Evolutionary conservation across 163 green algal genomes (phyloP).

Genomic region (Chlorella variabilis): DNA sequence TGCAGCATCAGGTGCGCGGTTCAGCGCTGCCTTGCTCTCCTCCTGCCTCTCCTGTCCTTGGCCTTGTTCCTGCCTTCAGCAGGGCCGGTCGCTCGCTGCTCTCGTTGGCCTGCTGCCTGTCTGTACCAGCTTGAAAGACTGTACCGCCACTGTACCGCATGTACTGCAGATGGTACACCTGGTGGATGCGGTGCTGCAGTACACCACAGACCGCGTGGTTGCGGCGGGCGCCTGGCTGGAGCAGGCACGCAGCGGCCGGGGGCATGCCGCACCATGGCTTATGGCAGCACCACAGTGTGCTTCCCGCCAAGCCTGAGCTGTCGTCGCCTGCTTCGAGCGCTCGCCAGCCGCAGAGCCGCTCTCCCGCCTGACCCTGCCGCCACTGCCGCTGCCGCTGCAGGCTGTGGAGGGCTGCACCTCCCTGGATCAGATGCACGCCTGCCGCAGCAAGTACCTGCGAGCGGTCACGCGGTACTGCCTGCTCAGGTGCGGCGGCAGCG

Average conservation of each 20-base stretch:
- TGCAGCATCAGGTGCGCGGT: constrained; percentile 27
- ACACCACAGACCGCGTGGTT: constrained; percentile 16
- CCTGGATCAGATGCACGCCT: constrained; percentile 33
- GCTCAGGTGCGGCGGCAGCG: constrained; percentile 13
- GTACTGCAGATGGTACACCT: constrained; percentile 33
- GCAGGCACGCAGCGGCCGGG: constrained; percentile 4
- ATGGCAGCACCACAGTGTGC: too few species aligned
- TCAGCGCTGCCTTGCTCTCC: not conserved
- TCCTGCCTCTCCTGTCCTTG: not conserved
- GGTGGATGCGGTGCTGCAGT: constrained; percentile 19
- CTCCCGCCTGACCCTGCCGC: not conserved
- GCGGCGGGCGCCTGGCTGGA: constrained; percentile 29
- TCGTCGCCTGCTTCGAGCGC: too few species aligned
- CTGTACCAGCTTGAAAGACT: too few species aligned
- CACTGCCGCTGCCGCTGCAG: not conserved
- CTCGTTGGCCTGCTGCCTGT: too few species aligned
- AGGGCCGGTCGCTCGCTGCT: too few species aligned
- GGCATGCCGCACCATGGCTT: too few species aligned
- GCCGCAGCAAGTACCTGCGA: constrained; percentile 29
- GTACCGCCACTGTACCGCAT: not conserved
- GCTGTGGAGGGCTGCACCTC: constrained; percentile 12
- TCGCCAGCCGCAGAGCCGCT: too few species aligned
- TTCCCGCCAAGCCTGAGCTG: too few species aligned
- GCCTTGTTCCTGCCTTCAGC: too few species aligned
- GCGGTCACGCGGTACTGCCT: constrained; percentile 33